Evolutionary conservation across 176 grass and related monocot genomes (phyloP).

Genomic region (Oryza glaberrima): DNA sequence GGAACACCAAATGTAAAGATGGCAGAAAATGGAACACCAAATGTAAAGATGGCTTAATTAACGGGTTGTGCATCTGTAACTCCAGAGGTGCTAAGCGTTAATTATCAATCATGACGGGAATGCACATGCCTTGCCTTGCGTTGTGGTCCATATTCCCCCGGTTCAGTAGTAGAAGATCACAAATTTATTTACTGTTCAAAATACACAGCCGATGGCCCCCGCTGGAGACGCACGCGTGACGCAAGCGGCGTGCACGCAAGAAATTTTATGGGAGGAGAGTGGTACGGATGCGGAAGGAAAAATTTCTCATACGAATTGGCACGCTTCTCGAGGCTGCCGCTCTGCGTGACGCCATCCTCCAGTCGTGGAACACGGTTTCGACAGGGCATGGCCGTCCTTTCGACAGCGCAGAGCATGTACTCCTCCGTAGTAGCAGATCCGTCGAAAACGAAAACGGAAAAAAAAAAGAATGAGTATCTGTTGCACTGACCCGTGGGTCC

Average conservation of each 20-base stretch:
- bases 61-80: not conserved
- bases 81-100: not conserved
- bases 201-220: not conserved
- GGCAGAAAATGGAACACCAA: not conserved
- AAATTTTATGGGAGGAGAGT: not conserved
- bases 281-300: not conserved
- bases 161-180: not conserved
- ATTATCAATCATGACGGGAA: not conserved
- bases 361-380: not conserved
- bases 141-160: not conserved
- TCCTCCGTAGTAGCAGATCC: not conserved
- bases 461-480: not conserved
- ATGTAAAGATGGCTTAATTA: not conserved
- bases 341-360: not conserved
- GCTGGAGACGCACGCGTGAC: constrained; percentile 30
- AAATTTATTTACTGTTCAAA: not conserved
- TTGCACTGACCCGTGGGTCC: not conserved
- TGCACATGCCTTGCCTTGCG: not conserved
- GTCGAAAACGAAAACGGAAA: not conserved
- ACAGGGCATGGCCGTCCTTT: not conserved
- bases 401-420: not conserved
- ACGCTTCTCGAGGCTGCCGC: not conserved
- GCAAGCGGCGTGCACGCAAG: constrained; percentile 7
- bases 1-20: not conserved
- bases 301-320: not conserved